Evolutionary conservation across 108 stramenopile species (phyloP).

Genomic region (Nannochloropsis oceanica): DNA sequence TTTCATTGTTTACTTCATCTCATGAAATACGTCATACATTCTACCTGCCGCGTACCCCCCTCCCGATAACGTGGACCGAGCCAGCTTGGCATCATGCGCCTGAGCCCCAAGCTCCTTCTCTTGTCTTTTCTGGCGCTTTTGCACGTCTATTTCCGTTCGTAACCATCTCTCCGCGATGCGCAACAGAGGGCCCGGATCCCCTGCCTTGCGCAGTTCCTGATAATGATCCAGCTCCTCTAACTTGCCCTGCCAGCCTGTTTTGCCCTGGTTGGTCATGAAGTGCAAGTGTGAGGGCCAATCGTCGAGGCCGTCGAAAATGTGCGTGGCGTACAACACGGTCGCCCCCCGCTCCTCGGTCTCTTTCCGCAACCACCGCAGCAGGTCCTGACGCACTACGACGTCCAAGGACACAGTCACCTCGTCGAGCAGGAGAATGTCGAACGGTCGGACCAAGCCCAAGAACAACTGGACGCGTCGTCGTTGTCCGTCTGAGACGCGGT

Average conservation of each 20-base stretch:
- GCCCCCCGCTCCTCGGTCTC: constrained; percentile 75
- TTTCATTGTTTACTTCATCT: background rate
- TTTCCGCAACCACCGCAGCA: constrained; percentile 69
- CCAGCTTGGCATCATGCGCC: background rate
- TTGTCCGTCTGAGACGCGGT: constrained; percentile 67
- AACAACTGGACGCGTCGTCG: constrained; percentile 90
- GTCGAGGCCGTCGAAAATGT: constrained; percentile 90
- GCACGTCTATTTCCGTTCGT: constrained; percentile 4
- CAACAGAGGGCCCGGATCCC: constrained; percentile 12
- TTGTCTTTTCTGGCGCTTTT: background rate
- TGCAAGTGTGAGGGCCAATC: constrained; percentile 57
- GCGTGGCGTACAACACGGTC: constrained; percentile 94
- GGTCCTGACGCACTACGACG: constrained; percentile 80
- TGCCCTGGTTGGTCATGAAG: constrained; percentile 34
- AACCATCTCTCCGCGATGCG: constrained; percentile 15
- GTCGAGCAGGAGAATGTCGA: constrained; percentile 81
- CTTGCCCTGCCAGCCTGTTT: constrained; percentile 39
- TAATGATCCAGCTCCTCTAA: constrained; percentile 34
- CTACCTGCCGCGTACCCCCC: background rate
- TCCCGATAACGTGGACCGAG: background rate
- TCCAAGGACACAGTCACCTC: constrained; percentile 93
- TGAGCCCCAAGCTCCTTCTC: background rate
- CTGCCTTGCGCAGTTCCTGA: constrained; percentile 8
- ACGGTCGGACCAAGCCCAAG: constrained; percentile 82
- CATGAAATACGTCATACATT: background rate